Percentiles rank a stretch among this genome's conserved stretches.
phyloP scores from a whole-genome alignment of 1,284 basidiomycete genomes.

The Puccinia polysora region DNA sequence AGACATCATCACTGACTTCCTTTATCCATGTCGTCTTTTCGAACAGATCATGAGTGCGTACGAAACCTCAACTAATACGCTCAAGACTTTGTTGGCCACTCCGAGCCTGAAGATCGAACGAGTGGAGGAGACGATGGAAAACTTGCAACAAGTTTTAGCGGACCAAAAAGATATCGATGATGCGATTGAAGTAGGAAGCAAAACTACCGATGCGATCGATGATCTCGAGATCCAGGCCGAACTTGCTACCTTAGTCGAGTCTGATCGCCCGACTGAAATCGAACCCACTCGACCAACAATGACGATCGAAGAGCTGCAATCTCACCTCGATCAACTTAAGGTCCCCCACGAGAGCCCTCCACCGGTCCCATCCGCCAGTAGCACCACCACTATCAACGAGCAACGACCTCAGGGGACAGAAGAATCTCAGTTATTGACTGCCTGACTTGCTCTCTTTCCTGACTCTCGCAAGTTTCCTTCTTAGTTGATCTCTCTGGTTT shows the following conservation, averaged over 20 bases:
- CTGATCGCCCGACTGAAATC: not conserved
- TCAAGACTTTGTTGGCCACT: not conserved
- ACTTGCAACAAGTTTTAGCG: not conserved
- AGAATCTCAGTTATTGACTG: too few relatives aligned
- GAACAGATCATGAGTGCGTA: constrained; percentile 39
- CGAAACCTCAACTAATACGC: constrained; percentile 24
- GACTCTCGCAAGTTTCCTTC: too few relatives aligned
- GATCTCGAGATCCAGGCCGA: constrained; percentile 19
- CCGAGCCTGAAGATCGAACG: constrained; percentile 2
- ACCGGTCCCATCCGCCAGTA: too few relatives aligned
- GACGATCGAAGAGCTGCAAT: constrained; percentile 6
- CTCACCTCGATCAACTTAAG: not conserved
- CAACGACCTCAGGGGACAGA: too few relatives aligned
- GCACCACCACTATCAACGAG: too few relatives aligned
- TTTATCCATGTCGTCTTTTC: not conserved
- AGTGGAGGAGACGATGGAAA: constrained; percentile 18
- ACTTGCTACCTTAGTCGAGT: constrained; percentile 2
- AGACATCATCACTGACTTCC: not conserved
- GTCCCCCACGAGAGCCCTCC: too few relatives aligned
- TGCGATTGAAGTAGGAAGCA: not conserved
- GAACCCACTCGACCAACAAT: not conserved
- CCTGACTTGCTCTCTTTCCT: too few relatives aligned
- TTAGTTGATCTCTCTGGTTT: too few relatives aligned
- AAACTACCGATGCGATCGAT: not conserved
- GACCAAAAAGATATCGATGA: constrained; percentile 11